Percentiles rank a stretch among this genome's conserved stretches.
These are phyloP conservation scores for Mycotypha africana DNA, from an alignment of 371 early-diverging fungal genomes.

Conservation along the genomic window DNA sequence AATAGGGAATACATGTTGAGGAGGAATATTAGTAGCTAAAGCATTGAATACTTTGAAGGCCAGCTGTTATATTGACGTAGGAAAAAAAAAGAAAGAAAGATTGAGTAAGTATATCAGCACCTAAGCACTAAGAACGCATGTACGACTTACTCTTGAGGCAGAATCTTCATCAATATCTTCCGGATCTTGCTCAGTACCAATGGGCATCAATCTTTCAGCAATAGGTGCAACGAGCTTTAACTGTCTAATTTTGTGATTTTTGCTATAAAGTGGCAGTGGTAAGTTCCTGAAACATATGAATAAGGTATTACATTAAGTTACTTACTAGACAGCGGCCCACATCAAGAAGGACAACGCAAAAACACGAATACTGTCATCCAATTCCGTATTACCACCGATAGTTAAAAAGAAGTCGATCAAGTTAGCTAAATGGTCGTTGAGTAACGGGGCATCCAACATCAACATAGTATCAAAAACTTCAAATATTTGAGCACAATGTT, in stretches of 20 bases:
- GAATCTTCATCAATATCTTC: conserved; percentile 81
- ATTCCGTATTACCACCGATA: conserved; percentile 55
- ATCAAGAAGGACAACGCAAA: conserved; percentile 76
- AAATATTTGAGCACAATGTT: conserved; percentile 66
- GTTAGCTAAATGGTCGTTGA: conserved; percentile 66
- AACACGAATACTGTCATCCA: conserved; percentile 65
- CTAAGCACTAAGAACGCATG: too few species aligned
- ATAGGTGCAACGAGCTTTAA: conserved; percentile 71
- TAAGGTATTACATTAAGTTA: too few species aligned
- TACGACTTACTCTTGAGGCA: conserved; percentile 51
- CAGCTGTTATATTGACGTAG: conserved; percentile 13
- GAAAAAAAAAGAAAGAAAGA: not conserved
- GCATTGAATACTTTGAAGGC: conserved; percentile 68
- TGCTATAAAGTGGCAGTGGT: too few species aligned
- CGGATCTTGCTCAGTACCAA: conserved; percentile 76
- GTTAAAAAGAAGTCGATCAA: conserved; percentile 71
- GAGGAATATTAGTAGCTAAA: conserved; percentile 74
- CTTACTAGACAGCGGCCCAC: conserved; percentile 73
- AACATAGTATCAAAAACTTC: conserved; percentile 82
- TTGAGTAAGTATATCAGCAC: too few species aligned
- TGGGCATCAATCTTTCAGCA: conserved; percentile 71
- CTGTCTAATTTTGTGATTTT: conserved; percentile 70
- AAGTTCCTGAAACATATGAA: too few species aligned
- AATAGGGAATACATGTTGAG: conserved; percentile 80
- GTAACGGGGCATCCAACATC: conserved; percentile 72